Evolutionary conservation across 352 stramenopile species (phyloP).

Genomic region (Globisporangium solare): DNA sequence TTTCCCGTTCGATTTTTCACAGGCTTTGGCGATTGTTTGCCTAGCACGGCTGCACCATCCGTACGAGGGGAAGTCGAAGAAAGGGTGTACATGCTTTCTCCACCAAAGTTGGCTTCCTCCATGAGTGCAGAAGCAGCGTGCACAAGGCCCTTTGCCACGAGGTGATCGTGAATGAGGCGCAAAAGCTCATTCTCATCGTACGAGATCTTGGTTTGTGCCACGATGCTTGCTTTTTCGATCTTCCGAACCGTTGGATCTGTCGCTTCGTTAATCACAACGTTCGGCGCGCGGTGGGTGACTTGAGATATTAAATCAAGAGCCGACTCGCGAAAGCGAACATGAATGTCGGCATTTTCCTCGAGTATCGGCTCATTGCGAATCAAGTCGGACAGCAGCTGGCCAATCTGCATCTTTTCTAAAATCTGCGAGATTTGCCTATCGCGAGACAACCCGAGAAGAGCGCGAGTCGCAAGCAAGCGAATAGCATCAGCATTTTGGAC

Average conservation of each 20-base stretch:
- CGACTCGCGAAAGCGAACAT: constrained; percentile 84
- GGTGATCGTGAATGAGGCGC: constrained; percentile 76
- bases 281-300: constrained; percentile 77
- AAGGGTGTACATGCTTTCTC: constrained; percentile 10
- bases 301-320: constrained; percentile 86
- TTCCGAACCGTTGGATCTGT: constrained; percentile 84
- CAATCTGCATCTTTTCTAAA: constrained; percentile 88
- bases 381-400: constrained; percentile 81
- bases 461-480: constrained; percentile 74
- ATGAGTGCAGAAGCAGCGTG: constrained; percentile 46
- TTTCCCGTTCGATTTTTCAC: constrained; percentile 3
- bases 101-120: constrained; percentile 40
- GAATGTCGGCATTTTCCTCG: constrained; percentile 81
- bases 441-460: constrained; percentile 74
- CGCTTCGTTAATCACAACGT: constrained; percentile 82
- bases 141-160: constrained; percentile 69
- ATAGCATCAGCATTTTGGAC: constrained; percentile 86
- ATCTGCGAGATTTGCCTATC: constrained; percentile 88
- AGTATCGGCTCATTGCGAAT: constrained; percentile 82
- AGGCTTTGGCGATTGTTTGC: constrained; percentile 12
- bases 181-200: constrained; percentile 84
- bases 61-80: constrained; percentile 10
- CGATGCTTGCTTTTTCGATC: constrained; percentile 87
- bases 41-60: constrained; percentile 9
- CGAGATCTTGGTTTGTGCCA: constrained; percentile 82